A percentile compares a stretch with the other conserved stretches of the same genome.
phyloP scores from a whole-genome alignment of 2,329 filamentous ascomycete species.

The Cercospora sp. region DNA sequence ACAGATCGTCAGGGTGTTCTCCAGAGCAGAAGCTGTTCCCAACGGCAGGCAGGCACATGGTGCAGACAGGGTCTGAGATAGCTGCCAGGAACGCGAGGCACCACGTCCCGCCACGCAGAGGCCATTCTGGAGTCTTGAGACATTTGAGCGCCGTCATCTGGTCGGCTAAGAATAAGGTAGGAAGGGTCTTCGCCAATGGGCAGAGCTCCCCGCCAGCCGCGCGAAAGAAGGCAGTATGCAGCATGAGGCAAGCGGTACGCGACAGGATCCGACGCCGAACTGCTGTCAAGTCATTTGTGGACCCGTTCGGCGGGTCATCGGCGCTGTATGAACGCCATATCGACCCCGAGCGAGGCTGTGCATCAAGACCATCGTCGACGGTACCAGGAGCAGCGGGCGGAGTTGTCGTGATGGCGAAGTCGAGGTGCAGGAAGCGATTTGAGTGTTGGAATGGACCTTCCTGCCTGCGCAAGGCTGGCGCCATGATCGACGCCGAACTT shows the following conservation, averaged over 20 bases:
- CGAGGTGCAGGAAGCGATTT: background rate
- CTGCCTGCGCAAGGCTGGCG: background rate
- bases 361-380: background rate
- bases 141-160: background rate
- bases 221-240: no score
- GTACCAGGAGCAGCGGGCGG: background rate
- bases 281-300: background rate
- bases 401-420: background rate
- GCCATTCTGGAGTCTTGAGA: background rate
- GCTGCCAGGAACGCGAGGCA: background rate
- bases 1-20: background rate
- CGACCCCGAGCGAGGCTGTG: background rate
- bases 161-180: background rate
- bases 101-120: background rate
- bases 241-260: no score
- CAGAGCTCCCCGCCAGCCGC: no score
- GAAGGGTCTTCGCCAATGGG: no score
- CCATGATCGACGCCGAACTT: conserved; percentile 1
- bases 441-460: background rate
- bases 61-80: background rate
- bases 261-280: no score
- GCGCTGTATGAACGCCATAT: background rate
- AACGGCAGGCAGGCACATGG: background rate
- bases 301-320: background rate
- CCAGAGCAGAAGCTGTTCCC: background rate